Base-by-base conservation (phyloP, 495 filamentous ascomycete genomes). In the Clavariopsis aquatica region DNA sequence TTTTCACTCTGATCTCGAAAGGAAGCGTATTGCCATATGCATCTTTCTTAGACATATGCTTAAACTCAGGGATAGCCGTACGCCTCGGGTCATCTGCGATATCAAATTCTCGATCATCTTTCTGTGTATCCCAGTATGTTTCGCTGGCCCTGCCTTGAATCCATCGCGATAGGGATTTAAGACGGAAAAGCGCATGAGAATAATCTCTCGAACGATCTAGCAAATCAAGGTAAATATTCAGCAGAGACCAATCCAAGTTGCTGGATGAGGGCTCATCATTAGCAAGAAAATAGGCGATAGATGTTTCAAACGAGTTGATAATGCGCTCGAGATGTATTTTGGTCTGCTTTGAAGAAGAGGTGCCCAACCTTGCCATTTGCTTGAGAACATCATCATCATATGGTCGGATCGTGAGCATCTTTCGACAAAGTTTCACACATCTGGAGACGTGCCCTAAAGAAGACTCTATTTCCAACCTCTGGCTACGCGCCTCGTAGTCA, bases 51-150 rank as follows among this genome's bases (percentile, higher is more conserved):
- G 51, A 41, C 19, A 15, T 53, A 29, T 15, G 79, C n/a, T 78
- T 68, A 69, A 85, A 89, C 6, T 82, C 82, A 24, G 81, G 76
- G 15, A 83, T 77, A 29, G 85, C 80, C 36, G 78, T 78, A 41
- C 85, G 78, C 41, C 92, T 83, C 29, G 90, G 86, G 1, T 81
- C 79, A 76, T 93, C 84, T 27, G 85, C 82, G 2, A 82, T 66
- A 71, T 98, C 94, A 89, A 91, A 98, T 78, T 98, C 94, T 60
- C 92, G 83, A 74, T 98, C 94, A 71, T 98, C 92, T 7, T 84
- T 80, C 65, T 84, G 82, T n/a, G 81, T 71, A 57, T 96, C 89
- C 94, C 94, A 98, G 69, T 85, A 91, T 13, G 57, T 71, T 70
- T 98, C 95, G 17, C 81, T 78, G 31, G 80, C 78, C 26, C 94